Evolutionary conservation across 2,329 filamentous ascomycete genomes (phyloP), one percentile per base, ranked within the genome.

Genomic region (Colletotrichum magnum): DNA sequence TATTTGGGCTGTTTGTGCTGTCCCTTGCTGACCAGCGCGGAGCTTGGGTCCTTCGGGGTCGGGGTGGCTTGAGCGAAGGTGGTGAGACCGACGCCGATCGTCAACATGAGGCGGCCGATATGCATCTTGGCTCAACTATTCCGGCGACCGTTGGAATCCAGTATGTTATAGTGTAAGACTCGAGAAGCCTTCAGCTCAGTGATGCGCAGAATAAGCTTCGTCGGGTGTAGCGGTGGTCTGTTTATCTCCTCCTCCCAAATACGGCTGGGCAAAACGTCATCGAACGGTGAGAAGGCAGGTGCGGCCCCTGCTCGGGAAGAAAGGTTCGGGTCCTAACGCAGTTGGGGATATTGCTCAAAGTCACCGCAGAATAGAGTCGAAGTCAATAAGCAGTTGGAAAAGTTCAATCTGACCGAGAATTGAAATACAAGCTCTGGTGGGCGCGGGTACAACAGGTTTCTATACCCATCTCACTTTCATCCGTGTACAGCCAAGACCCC

Each of bases 221-320:
- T 47, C 21, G 28, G 26, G 41, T 43, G 47, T 6, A 16, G 15
- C 21, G 15, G n/a, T 39, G 32, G 53, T 18, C 41, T 54, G 53
- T 24, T 54, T 65, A 48, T 53, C 21, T 54, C 28, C 28, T 54
- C 45, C 13, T 41, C 15, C 32, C 32, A 36, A 7, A n/a, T 26
- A 18, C 18, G 57, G 21, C 67, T 67, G 39, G 57, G 62, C 62
- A 50, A 43, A 67, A 69, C 62, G 67, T 61, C 67, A 67, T 67
- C 50, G 13, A 59, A 54, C 26, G 61, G 28, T 56, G 28, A 53
- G 39, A 48, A 28, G 18, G 41, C n/a, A 45, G 28, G 41, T 13
- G 45, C 28, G 39, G 26, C 43, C 66, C 67, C 12, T n/a, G 57
- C 45, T 61, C 51, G 51, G 2, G 2, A 36, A 36, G 26, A 41